phyloP scores from a whole-genome alignment of 345 rosid genomes.

The Balakata baccata region DNA sequence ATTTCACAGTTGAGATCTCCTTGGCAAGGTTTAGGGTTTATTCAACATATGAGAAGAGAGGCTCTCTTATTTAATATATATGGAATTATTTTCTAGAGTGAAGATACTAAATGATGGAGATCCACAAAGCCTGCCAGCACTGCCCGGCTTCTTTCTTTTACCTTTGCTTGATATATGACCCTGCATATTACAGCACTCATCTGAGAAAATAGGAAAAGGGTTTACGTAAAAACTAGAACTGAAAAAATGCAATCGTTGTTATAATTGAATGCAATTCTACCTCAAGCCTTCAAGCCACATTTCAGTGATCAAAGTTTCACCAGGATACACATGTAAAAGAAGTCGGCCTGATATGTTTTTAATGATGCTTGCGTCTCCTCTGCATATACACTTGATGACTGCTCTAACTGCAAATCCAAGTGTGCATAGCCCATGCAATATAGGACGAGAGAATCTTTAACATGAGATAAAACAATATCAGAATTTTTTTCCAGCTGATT shows the following conservation, averaged over 20 bases:
- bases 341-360: constrained; percentile 65
- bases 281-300: constrained; percentile 83
- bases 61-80: not conserved
- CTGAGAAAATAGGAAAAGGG: not conserved
- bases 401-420: constrained; percentile 84
- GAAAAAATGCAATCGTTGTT: not conserved
- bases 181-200: constrained; percentile 39
- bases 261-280: constrained; percentile 27
- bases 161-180: constrained; percentile 61
- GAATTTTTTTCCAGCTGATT: not conserved
- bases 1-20: no score
- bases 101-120: constrained; percentile 41
- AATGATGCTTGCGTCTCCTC: constrained; percentile 57
- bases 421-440: constrained; percentile 84
- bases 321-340: constrained; percentile 79
- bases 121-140: constrained; percentile 77
- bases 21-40: no score
- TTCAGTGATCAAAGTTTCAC: constrained; percentile 71
- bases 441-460: constrained; percentile 70
- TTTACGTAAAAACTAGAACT: not conserved
- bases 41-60: no score
- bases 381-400: constrained; percentile 67
- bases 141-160: constrained; percentile 55
- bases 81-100: constrained; percentile 34
- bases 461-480: constrained; percentile 21